Evolutionary conservation across 148 eudicot species (phyloP).

Genomic region (Heliamphora exappendiculata): DNA sequence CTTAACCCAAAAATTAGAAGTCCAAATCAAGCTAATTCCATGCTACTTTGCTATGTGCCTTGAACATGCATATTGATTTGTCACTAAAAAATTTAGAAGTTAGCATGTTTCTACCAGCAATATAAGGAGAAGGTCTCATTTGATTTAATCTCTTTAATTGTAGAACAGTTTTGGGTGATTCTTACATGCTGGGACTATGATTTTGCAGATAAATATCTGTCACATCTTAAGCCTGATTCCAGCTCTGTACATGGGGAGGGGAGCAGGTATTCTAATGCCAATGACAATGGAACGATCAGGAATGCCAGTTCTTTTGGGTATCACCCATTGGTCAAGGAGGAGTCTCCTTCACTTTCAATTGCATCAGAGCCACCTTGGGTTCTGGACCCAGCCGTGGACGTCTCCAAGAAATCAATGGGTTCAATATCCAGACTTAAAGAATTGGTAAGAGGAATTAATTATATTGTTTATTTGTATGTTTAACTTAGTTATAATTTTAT

Average conservation of each 20-base stretch:
- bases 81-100: neutral
- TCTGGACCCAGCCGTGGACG: constrained; percentile 43
- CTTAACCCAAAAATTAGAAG: too few relatives aligned
- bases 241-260: constrained; percentile 44
- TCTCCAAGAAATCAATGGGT: constrained; percentile 42
- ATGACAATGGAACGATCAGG: constrained; percentile 34
- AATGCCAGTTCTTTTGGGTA: constrained; percentile 47
- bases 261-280: constrained; percentile 38
- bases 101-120: too few relatives aligned
- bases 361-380: constrained; percentile 39
- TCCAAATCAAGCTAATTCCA: neutral
- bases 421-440: constrained; percentile 64
- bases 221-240: constrained; percentile 45
- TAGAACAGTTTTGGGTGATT: too few relatives aligned
- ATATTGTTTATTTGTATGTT: constrained; percentile 5
- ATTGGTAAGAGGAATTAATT: constrained; percentile 35
- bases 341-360: constrained; percentile 28
- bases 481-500: neutral
- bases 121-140: neutral
- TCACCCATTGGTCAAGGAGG: constrained; percentile 39
- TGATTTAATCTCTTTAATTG: neutral
- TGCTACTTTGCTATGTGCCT: neutral
- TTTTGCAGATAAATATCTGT: constrained; percentile 66
- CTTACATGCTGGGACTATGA: too few relatives aligned
- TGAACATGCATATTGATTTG: neutral